A percentile compares a stretch with the other conserved stretches of the same genome.
Evolutionary conservation across 2,329 filamentous ascomycete species (phyloP).

Genomic region (Diaporthe longicolla): DNA sequence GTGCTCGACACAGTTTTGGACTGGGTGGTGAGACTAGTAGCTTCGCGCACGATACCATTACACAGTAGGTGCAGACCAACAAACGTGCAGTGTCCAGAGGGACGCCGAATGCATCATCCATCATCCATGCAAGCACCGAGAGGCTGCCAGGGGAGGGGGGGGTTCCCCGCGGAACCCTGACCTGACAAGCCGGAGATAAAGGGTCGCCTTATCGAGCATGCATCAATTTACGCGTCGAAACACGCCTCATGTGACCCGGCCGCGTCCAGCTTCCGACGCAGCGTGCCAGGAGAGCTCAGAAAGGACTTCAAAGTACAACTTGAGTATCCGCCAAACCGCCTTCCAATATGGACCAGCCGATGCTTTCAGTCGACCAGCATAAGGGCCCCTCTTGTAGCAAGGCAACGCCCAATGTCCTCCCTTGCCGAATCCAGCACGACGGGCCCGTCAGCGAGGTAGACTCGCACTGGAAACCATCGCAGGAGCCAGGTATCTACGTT

Average conservation of each 20-base stretch:
- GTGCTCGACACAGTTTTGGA: slow-evolving; percentile 11
- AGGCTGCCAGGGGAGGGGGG: too few species aligned
- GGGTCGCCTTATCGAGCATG: slow-evolving; percentile 35
- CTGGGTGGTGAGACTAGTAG: neutral
- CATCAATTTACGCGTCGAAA: slow-evolving; percentile 38
- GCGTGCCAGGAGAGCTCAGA: neutral
- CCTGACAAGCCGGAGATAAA: slow-evolving; percentile 33
- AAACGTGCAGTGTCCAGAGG: too few species aligned
- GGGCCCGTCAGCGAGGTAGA: slow-evolving; percentile 76
- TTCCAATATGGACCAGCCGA: slow-evolving; percentile 57
- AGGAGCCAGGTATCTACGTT: slow-evolving; percentile 43
- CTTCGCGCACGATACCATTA: neutral
- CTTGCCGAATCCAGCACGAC: slow-evolving; percentile 84
- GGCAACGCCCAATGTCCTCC: slow-evolving; percentile 79
- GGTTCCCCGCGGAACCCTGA: neutral
- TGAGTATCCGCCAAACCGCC: neutral
- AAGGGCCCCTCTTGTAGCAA: slow-evolving; percentile 48
- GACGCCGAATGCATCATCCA: neutral
- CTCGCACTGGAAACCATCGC: slow-evolving; percentile 78
- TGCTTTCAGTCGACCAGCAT: slow-evolving; percentile 56
- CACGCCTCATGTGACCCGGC: slow-evolving; percentile 7
- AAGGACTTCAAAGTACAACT: neutral
- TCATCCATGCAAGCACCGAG: neutral
- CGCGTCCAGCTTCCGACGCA: neutral
- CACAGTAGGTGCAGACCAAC: too few species aligned